Conservation (phyloP, 805 yeast species). For the Kodamaea sagamina region DNA sequence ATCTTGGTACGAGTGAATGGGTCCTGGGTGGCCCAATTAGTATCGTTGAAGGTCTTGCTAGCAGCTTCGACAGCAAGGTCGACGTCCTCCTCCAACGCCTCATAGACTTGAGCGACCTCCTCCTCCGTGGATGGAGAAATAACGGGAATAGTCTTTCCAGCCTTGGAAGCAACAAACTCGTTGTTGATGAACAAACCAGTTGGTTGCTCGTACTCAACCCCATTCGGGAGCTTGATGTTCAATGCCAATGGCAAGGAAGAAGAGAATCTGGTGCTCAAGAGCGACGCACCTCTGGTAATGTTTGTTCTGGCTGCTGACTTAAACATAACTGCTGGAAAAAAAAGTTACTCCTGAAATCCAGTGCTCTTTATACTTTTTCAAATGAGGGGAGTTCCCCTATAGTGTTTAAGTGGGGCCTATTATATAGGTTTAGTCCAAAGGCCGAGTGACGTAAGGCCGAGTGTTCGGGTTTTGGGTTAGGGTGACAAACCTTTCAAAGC, state of each 20-base stretch:
- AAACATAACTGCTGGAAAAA: slow-evolving; percentile 4
- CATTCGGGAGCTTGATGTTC: slow-evolving; percentile 67
- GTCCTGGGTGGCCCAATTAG: slow-evolving; percentile 65
- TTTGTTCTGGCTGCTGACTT: slow-evolving; percentile 4
- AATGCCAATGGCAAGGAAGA: slow-evolving; percentile 36
- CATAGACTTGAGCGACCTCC: slow-evolving; percentile 65
- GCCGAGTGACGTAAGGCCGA: background rate
- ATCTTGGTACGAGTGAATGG: slow-evolving; percentile 68
- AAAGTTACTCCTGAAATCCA: background rate
- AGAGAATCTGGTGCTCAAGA: background rate
- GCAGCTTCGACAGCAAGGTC: slow-evolving; percentile 89
- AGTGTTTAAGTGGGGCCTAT: slow-evolving; percentile 3
- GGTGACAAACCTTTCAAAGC: background rate
- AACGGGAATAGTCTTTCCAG: slow-evolving; percentile 61
- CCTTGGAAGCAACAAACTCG: slow-evolving; percentile 65
- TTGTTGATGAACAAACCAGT: slow-evolving; percentile 88
- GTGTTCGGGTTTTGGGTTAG: background rate
- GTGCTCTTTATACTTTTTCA: slow-evolving; percentile 6
- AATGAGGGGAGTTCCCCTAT: slow-evolving; percentile 4
- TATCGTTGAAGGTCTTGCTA: slow-evolving; percentile 62
- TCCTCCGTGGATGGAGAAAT: slow-evolving; percentile 73
- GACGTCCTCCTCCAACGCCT: slow-evolving; percentile 76
- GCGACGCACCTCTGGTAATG: background rate
- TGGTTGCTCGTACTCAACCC: slow-evolving; percentile 72
- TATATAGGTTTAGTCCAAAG: background rate